phyloP scores from a whole-genome alignment of 2,329 filamentous ascomycete species.

The Chalara sp. region DNA sequence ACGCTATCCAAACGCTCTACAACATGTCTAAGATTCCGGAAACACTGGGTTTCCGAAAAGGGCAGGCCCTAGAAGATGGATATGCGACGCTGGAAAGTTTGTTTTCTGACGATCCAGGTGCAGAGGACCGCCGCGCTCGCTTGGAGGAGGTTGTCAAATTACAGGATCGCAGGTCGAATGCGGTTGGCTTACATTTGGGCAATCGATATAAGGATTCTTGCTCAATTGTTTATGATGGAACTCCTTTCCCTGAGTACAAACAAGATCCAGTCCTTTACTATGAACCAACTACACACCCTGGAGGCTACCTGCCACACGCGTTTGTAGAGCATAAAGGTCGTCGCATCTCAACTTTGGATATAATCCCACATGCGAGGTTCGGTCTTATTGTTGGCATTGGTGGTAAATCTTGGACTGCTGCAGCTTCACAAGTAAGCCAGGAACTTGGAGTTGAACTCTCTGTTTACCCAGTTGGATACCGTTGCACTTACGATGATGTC shows the following conservation, averaged over 20 bases:
- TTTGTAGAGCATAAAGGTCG: background rate
- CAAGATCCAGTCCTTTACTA: background rate
- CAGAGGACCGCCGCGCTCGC: too few species aligned
- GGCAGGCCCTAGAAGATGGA: conserved; percentile 2
- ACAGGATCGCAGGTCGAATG: too few species aligned
- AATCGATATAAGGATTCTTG: too few species aligned
- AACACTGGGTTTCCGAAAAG: conserved; percentile 36
- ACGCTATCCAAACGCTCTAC: conserved; percentile 50
- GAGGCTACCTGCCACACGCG: background rate
- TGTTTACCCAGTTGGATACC: background rate
- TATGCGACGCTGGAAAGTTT: too few species aligned
- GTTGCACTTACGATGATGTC: background rate
- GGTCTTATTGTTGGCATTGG: background rate
- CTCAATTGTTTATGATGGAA: too few species aligned
- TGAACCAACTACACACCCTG: background rate
- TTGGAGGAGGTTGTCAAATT: too few species aligned
- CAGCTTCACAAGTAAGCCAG: background rate
- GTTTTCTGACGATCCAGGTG: too few species aligned
- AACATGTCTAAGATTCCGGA: conserved; percentile 42
- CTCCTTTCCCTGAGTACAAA: too few species aligned
- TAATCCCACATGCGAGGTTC: background rate
- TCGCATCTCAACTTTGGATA: background rate
- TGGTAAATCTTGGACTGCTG: background rate
- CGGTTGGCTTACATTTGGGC: too few species aligned
- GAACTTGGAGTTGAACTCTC: background rate